Evolutionary conservation across 331 rosid genomes (phyloP), one percentile per base, ranked within the genome.

Genomic region (Pyrus hybrid): DNA sequence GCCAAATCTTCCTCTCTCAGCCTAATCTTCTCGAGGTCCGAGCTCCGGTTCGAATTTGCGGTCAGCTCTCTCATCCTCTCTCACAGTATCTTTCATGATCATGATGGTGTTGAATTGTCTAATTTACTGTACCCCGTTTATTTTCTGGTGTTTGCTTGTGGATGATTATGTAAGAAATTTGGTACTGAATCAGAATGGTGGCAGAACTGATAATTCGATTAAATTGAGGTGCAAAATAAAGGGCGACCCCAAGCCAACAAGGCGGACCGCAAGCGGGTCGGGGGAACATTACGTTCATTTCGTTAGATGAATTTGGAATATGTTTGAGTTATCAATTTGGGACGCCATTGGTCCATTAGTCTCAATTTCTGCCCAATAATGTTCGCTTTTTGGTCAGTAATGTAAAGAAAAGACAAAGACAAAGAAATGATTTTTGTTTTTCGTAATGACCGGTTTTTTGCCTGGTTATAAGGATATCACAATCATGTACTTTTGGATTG

Each of bases 1-100:
- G 93, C 71, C 98, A 89, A 82, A 88, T 92, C 74, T 92, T 95
- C 85, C 97, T 95, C 72, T 82, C 99, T 60, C 90, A 95, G 68
- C 97, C 99, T 12, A 86, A 72, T 85, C 97, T 95, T 77, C 91
- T 95, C 2, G 81, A 90, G 37, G 81, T 92, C 28, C 84, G 13
- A 63, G 89, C 98, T 20, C 99, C 98, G 4, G 82, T 95, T 57
- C 96, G 92, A 77, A 74, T 95, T 74, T 87, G 97, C 11, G 98
- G 99, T 95, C 16, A 63, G 84, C 84, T 53, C 43, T 74, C 79
- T 69, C 37, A 21, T 51, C 72, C 66, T 66, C 51, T 61, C 23
- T 8, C 29, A 11, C 49, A 2, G 35, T 56, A 22, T 51, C 33
- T 41, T 23, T 6, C 13, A 37, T 37, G 45, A 12, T 23, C 1